Base-by-base conservation (phyloP, 345 rosid species). In the Eucalyptus albens region DNA sequence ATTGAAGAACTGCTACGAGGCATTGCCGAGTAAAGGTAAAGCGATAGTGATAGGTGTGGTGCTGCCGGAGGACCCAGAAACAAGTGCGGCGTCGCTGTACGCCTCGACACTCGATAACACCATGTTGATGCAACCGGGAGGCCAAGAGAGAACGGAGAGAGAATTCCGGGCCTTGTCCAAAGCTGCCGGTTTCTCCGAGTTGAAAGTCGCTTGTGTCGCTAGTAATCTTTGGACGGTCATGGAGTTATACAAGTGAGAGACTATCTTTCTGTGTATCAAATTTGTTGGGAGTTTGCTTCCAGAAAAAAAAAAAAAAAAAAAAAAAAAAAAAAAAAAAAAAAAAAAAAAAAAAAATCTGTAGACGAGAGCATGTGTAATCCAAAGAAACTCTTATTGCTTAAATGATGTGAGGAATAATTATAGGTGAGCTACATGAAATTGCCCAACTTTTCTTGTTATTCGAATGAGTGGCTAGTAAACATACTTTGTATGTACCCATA, bases 1-100 rank as follows among this genome's bases (percentile, higher is more conserved):
- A 37, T 40, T 91, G 80, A 91, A 87, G 89, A 91, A 91, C 86
- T 88, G 90, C 90, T 65, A 90, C 82, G 59, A 91, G n/a, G 72
- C 86, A 11, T 11, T 90, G 33, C 90, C 90, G 7, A 65, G 33
- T 9, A 65, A 87, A 13, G 91, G 90, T 37, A 90, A 91, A 59
- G 88, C 59, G 22, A 90, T 90, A 40, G 88, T 72, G 33, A 50
- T 88, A 21, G 51, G 51, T 33, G 6, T 31, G 5, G 44, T 87
- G 17, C 15, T 88, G 44, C 89, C 92, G 4, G 91, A 90, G 47
- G 86, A 29, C 17, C 88, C 89, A 15, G 91, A 88, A 16, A 62
- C 85, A 13, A 90, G 86, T 56, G n/a, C 47, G 16, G 90, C 31
- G 2, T 88, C 92, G 19, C 87, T 62, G 82, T 80, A 33, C n/a